Conservation (phyloP, 2,329 filamentous ascomycete genomes). For the Paracorniculantispora psalliotae region DNA sequence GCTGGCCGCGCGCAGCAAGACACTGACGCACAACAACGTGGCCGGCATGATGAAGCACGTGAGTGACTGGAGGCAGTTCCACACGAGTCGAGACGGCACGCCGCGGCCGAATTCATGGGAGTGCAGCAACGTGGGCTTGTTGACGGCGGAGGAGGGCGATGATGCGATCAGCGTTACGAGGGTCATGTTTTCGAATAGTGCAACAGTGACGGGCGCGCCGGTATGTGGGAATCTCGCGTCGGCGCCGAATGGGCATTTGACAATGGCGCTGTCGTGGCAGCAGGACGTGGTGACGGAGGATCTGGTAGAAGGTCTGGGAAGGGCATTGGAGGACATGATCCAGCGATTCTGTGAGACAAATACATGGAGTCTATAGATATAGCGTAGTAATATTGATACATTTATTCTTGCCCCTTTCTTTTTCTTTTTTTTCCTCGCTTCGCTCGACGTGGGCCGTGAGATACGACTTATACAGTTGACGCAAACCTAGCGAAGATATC, state of each 20-base stretch:
- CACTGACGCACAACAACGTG: slow-evolving; percentile 39
- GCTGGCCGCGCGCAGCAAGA: slow-evolving; percentile 28
- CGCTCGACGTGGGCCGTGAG: too few relatives aligned
- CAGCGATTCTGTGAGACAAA: slow-evolving; percentile 23
- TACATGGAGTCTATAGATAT: background rate
- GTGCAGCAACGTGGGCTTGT: slow-evolving; percentile 47
- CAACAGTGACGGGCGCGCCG: slow-evolving; percentile 37
- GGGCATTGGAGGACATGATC: slow-evolving; percentile 32
- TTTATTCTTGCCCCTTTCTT: too few relatives aligned
- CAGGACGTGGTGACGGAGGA: slow-evolving; percentile 36
- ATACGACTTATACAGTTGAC: too few relatives aligned
- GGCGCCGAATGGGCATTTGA: slow-evolving; percentile 36
- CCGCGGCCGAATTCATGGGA: slow-evolving; percentile 42
- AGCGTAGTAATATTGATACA: background rate
- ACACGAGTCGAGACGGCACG: slow-evolving; percentile 37
- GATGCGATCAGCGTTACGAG: slow-evolving; percentile 30
- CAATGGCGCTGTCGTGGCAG: slow-evolving; percentile 44
- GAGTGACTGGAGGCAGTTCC: slow-evolving; percentile 38
- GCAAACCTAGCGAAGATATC: too few relatives aligned
- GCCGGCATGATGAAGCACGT: slow-evolving; percentile 38
- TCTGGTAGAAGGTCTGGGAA: slow-evolving; percentile 32
- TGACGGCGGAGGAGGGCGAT: slow-evolving; percentile 26
- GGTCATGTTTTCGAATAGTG: slow-evolving; percentile 47
- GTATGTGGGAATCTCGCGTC: slow-evolving; percentile 44
- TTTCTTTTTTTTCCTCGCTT: too few relatives aligned